Percentiles rank a stretch among this genome's conserved stretches.
Conservation (phyloP, 2,329 filamentous ascomycete genomes). For the Fusarium albidum region DNA sequence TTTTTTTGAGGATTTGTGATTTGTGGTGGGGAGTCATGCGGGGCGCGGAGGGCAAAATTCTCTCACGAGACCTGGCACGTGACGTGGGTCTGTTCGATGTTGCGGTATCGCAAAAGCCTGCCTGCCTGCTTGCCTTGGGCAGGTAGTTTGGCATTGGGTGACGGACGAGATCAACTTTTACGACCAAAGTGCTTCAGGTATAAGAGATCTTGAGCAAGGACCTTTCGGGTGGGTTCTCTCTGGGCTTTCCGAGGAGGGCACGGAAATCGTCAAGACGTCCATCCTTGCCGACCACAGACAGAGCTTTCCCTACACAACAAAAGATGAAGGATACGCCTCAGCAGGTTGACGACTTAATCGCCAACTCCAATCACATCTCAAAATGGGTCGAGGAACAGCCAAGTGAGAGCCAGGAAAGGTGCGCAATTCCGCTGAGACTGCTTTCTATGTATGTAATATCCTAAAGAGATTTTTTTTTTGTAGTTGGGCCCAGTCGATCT, state of each 20-base stretch:
- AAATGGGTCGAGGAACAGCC: constrained; percentile 55
- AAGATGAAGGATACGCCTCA: constrained; percentile 38
- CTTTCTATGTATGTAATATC: constrained; percentile 29
- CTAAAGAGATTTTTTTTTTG: constrained; percentile 37
- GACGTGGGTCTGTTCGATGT: constrained; percentile 17
- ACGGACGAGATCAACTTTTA: constrained; percentile 10
- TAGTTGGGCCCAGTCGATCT: constrained; percentile 51
- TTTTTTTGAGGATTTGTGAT: constrained; percentile 29
- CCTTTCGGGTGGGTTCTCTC: not conserved
- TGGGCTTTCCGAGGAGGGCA: constrained; percentile 5
- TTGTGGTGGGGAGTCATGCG: constrained; percentile 41
- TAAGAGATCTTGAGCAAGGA: constrained; percentile 4
- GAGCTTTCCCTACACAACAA: not conserved
- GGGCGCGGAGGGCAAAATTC: constrained; percentile 46
- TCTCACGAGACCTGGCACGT: constrained; percentile 46
- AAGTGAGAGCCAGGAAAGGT: constrained; percentile 47
- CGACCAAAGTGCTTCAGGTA: constrained; percentile 15
- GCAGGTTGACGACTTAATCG: constrained; percentile 44
- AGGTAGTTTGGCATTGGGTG: too few species aligned
- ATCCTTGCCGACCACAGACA: not conserved
- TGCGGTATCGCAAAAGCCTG: constrained; percentile 17
- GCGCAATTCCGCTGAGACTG: constrained; percentile 33
- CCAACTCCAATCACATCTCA: constrained; percentile 47
- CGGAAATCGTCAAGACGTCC: not conserved
- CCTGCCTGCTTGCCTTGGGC: not conserved